Evolutionary conservation across 2,329 filamentous ascomycete species (phyloP), one percentile per base, ranked within the genome.

Genomic region (Apiospora malaysiana): DNA sequence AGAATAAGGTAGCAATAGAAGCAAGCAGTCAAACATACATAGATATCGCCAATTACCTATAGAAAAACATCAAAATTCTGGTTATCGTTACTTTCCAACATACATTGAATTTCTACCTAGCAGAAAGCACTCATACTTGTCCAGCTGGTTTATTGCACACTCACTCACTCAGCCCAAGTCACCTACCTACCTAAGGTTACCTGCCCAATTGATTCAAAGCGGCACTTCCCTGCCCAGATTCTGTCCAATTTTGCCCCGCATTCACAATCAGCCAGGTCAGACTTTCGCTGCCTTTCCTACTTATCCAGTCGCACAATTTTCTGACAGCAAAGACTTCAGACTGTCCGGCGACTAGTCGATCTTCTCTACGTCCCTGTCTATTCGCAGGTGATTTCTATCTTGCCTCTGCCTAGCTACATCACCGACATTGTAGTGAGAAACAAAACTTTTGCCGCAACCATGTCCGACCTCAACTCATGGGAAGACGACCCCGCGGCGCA

Each of bases 391-490:
- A 27, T 27, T 68, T 46, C 10, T 16, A 45, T 68, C 12, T 40
- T 12, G 21, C 37, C 42, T 21, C 45, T n/a, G 3, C 46, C 32
- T 32, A 40, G 18, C 56, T n/a, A 59, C 12, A 14, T 40, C 56
- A 63, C 37, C 27, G 12, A n/a, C 56, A 43, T n/a, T 43, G 23
- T 23, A 16, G 40, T n/a, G 45, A 9, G 51, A 59, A 59, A 32
- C 16, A 6, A 59, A 2, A 59, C 32, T 18, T 16, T 10, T 25
- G 74, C 69, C 70, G 70, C 51, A 79, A 87, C 70, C 79, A 97
- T 97, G 94, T 92, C 95, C 77, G 91, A 95, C 82, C 93, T 94
- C 78, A 94, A 97, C 82, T 97, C 94, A 73, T 98, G 96, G 93
- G 95, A 98, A 85, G 94, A 97, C 79, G 93, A 95, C 79, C 91